Base-by-base conservation (phyloP, 176 grass and related monocot species). In the Guadua angustifolia region DNA sequence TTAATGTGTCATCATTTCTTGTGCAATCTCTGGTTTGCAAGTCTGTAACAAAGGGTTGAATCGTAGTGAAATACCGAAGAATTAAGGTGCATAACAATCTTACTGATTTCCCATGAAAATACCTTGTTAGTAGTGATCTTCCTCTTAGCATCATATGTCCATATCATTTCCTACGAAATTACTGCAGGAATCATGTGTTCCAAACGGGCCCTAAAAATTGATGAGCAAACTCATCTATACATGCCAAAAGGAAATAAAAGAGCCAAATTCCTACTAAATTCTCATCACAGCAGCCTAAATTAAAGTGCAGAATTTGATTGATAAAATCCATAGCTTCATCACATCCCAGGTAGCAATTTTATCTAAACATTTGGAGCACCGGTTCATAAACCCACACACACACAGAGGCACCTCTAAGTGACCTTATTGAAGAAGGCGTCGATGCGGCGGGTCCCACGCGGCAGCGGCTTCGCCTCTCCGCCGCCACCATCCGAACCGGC, bases 371-470 rank as follows among this genome's bases (percentile, higher is more conserved):
- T 73, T 29, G 16, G 74, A 88, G 4, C 39, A 74, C 18, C 24
- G 49, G 16, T 74, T 36, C 69, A 65, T 26, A 65, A 74, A 15
- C 39, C 26, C 64, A 58, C 56, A 51, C 32, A 5, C 14, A 21
- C 47, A 51, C 12, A 40, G 17, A 79, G 5, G 51, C 29, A 57
- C 29, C 33, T 72, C 33, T 77, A 86, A 9, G 85, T 73, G 64
- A 86, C 73, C 88, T 92, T 98, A 77, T 85, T 86, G 86, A 98
- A 95, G 77, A 98, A 88, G 46, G 89, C 82, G 81, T 95, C 89
- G 52, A 98, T 98, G 67, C 93, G 81, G 65, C 89, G 92, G 73
- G 93, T 87, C 46, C 96, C 96, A n/a, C 80, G 80, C 0, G 96
- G 91, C 80, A 94, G 81, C 25, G 90, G 70, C 70, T 92, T 91